Evolutionary conservation across 1,284 basidiomycete species (phyloP).

Genomic region (Athelia psychrophila): DNA sequence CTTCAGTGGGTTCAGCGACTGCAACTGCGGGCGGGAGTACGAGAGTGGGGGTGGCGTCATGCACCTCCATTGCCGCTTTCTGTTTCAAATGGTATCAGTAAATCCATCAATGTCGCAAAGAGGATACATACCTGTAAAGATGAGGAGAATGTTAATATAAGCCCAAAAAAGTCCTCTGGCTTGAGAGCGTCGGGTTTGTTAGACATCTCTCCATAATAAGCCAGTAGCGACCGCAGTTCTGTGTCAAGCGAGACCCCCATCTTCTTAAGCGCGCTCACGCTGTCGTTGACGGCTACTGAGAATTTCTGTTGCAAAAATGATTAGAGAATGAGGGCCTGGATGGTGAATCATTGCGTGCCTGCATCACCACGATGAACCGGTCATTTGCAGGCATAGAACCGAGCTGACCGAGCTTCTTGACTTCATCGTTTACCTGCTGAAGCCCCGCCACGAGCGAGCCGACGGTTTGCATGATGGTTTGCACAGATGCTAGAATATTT

Average conservation of each 20-base stretch:
- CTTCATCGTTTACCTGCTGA: slow-evolving; percentile 54
- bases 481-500: slow-evolving; percentile 59
- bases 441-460: slow-evolving; percentile 58
- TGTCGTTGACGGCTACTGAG: slow-evolving; percentile 41
- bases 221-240: slow-evolving; percentile 57
- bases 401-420: slow-evolving; percentile 38
- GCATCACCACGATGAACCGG: slow-evolving; percentile 64
- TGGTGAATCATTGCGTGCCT: slow-evolving; percentile 34
- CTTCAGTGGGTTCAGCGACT: slow-evolving; percentile 2
- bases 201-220: slow-evolving; percentile 73
- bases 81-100: slow-evolving; percentile 23
- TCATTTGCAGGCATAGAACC: slow-evolving; percentile 42
- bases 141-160: slow-evolving; percentile 72
- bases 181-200: slow-evolving; percentile 61
- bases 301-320: slow-evolving; percentile 47
- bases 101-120: neutral
- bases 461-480: slow-evolving; percentile 59
- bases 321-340: neutral
- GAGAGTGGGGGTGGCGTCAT: slow-evolving; percentile 38
- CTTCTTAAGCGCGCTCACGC: slow-evolving; percentile 63
- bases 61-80: slow-evolving; percentile 77
- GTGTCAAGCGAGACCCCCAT: slow-evolving; percentile 54
- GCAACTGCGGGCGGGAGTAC: too few relatives aligned
- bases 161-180: slow-evolving; percentile 78
- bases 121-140: slow-evolving; percentile 54